phyloP scores from a whole-genome alignment of 1,284 basidiomycete species.

The Peniophora sp. region DNA sequence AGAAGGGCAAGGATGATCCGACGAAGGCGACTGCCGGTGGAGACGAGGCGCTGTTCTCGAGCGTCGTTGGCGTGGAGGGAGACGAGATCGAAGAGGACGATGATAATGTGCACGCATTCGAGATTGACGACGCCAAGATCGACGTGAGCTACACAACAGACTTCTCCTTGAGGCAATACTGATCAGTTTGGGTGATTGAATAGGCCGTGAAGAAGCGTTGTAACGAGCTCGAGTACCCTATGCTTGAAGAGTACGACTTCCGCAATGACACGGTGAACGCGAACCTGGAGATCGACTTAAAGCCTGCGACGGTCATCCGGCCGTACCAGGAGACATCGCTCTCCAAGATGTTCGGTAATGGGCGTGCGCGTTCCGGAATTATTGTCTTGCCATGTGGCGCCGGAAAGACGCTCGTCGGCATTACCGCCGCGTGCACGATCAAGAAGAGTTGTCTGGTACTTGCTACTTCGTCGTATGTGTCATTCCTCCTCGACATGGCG shows the following conservation, averaged over 20 bases:
- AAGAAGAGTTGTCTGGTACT: constrained; percentile 98
- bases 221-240: constrained; percentile 91
- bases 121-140: constrained; percentile 87
- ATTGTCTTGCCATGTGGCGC: constrained; percentile 98
- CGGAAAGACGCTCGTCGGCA: constrained; percentile 97
- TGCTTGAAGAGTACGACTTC: constrained; percentile 98
- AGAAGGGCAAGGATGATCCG: constrained; percentile 55
- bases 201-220: constrained; percentile 91
- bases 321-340: constrained; percentile 96
- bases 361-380: constrained; percentile 94
- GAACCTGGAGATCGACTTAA: constrained; percentile 94
- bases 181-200: background rate
- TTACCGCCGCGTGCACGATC: constrained; percentile 98
- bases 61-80: constrained; percentile 89
- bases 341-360: constrained; percentile 99
- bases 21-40: constrained; percentile 23
- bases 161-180: background rate
- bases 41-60: constrained; percentile 77
- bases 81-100: constrained; percentile 96
- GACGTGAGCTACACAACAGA: no score
- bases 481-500: constrained; percentile 6
- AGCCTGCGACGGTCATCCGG: constrained; percentile 91
- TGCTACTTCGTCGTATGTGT: constrained; percentile 87
- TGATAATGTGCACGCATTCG: constrained; percentile 91
- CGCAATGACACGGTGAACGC: constrained; percentile 91